phyloP scores from a whole-genome alignment of 2,329 filamentous ascomycete genomes.

The Zymoseptoria passerinii region DNA sequence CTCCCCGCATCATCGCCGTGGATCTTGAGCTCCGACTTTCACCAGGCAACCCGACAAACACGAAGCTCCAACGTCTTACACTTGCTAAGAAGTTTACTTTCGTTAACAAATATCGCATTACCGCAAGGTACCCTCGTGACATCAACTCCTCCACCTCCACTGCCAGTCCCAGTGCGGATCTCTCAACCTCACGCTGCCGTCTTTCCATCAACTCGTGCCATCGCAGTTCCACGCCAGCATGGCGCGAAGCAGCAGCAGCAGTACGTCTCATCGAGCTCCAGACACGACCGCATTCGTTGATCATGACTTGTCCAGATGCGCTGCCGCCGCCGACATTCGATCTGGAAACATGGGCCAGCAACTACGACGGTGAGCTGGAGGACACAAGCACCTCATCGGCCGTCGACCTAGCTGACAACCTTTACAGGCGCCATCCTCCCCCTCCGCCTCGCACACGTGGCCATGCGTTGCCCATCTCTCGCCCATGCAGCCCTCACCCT shows the following conservation, averaged over 20 bases:
- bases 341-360: conserved; percentile 79
- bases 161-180: too few relatives aligned
- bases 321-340: conserved; percentile 68
- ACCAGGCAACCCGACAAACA: background rate
- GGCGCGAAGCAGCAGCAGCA: background rate
- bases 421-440: conserved; percentile 65
- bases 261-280: background rate
- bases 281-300: background rate
- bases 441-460: conserved; percentile 75
- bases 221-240: background rate
- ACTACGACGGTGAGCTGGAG: conserved; percentile 63
- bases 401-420: background rate
- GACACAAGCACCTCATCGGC: background rate
- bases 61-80: background rate
- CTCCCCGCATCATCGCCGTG: background rate
- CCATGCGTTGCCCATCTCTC: conserved; percentile 65
- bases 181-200: too few relatives aligned
- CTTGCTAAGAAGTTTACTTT: too few relatives aligned
- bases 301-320: background rate
- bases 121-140: too few relatives aligned
- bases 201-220: background rate
- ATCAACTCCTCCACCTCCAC: too few relatives aligned
- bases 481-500: conserved; percentile 71
- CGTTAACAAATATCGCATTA: too few relatives aligned
- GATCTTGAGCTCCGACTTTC: background rate